These are phyloP conservation scores for Parmales sp. DNA, from an alignment of 108 stramenopile genomes.

Conservation along the genomic window DNA sequence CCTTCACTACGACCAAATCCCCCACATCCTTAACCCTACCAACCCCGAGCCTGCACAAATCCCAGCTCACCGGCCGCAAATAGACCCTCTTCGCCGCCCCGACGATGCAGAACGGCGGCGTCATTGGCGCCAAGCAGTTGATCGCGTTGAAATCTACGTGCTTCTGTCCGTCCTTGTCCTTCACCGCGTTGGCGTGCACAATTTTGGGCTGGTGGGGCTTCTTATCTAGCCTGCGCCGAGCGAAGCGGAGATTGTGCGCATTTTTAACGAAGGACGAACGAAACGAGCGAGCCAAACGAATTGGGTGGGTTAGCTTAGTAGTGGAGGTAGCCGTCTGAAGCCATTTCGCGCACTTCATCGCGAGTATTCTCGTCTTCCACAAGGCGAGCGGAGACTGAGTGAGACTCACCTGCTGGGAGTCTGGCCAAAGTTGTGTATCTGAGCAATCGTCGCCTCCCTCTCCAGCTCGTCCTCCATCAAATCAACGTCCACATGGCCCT, in stretches of 20 bases:
- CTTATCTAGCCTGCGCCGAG: conserved; percentile 37
- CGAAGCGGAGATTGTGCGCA: no score
- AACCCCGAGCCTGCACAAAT: conserved; percentile 59
- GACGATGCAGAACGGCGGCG: conserved; percentile 88
- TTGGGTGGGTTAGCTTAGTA: no score
- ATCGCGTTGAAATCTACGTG: conserved; percentile 69
- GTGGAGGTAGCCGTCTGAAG: no score
- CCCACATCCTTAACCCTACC: conserved; percentile 64
- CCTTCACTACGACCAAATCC: conserved; percentile 66
- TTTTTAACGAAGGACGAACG: no score
- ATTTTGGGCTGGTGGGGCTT: conserved; percentile 54
- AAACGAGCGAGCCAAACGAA: no score
- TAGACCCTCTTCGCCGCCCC: conserved; percentile 73
- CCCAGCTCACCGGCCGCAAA: conserved; percentile 41
- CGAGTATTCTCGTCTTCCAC: no score
- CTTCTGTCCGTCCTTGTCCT: conserved; percentile 37
- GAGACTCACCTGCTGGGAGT: conserved; percentile 86
- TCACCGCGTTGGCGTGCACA: conserved; percentile 24
- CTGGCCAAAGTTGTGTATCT: conserved; percentile 97
- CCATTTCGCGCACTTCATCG: no score
- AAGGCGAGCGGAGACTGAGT: no score
- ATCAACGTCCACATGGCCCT: conserved; percentile 88
- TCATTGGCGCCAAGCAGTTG: conserved; percentile 64
- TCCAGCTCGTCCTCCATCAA: conserved; percentile 74
- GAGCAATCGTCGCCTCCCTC: conserved; percentile 80